Evolutionary conservation across 1,284 basidiomycete genomes (phyloP).

Genomic region (Pterula multifida): DNA sequence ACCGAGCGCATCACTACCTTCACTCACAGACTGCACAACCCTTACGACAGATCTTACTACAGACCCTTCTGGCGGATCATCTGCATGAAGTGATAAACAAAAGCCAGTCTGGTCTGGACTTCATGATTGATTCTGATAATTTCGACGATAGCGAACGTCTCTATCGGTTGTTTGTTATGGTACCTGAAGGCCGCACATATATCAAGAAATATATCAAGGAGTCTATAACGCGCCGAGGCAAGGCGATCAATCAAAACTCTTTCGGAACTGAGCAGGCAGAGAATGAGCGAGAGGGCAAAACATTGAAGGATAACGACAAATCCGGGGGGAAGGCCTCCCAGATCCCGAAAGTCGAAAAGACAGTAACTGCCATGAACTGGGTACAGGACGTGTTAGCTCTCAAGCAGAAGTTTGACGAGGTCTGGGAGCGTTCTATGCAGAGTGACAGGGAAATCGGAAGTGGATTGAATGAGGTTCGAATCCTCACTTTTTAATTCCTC

Average conservation of each 20-base stretch:
- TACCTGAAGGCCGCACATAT: constrained; percentile 55
- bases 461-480: constrained; percentile 72
- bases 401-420: constrained; percentile 81
- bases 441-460: constrained; percentile 76
- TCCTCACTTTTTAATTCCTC: neutral
- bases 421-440: constrained; percentile 66
- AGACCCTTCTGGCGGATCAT: constrained; percentile 71
- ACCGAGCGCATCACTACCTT: constrained; percentile 85
- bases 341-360: constrained; percentile 31
- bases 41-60: constrained; percentile 69
- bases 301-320: constrained; percentile 32
- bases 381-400: constrained; percentile 87
- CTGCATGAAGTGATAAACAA: constrained; percentile 67
- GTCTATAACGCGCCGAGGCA: constrained; percentile 70
- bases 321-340: constrained; percentile 49
- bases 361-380: constrained; percentile 74
- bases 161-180: constrained; percentile 68
- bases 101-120: constrained; percentile 77
- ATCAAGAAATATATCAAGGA: constrained; percentile 66
- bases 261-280: constrained; percentile 22
- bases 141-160: constrained; percentile 71
- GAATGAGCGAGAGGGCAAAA: constrained; percentile 23
- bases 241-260: constrained; percentile 63
- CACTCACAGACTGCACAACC: constrained; percentile 62
- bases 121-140: constrained; percentile 80